phyloP scores from a whole-genome alignment of 345 rosid genomes.

The Ceriops zippeliana region DNA sequence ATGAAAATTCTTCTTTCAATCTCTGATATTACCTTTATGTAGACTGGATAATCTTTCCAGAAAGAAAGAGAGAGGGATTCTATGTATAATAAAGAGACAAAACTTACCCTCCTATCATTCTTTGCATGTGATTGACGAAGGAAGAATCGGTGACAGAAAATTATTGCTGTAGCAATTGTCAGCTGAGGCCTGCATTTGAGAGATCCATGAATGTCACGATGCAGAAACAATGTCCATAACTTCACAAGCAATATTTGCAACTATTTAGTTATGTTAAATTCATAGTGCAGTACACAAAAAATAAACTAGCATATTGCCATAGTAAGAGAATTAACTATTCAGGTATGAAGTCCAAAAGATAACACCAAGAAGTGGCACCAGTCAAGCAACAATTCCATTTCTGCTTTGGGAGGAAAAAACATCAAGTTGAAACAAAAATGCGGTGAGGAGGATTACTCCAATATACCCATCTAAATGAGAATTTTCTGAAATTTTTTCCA shows the following conservation, averaged over 20 bases:
- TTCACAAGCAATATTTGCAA: neutral
- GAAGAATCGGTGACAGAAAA: slow-evolving; percentile 95
- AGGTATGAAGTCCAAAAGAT: neutral
- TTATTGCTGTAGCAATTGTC: slow-evolving; percentile 96
- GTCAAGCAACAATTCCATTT: neutral
- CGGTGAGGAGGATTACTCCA: neutral
- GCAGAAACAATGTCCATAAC: neutral
- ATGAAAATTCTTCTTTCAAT: too few species aligned
- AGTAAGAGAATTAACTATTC: too few species aligned
- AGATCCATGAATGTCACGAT: slow-evolving; percentile 5
- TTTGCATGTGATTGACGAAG: slow-evolving; percentile 87
- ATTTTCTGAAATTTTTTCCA: neutral
- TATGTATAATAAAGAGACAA: neutral
- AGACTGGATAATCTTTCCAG: neutral
- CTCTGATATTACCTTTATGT: too few species aligned
- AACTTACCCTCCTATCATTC: slow-evolving; percentile 82
- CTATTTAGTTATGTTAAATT: neutral
- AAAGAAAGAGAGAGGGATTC: neutral
- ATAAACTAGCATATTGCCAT: too few species aligned
- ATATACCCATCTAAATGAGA: neutral
- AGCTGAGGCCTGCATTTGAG: slow-evolving; percentile 83
- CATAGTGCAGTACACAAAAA: neutral
- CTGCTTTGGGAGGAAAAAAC: too few species aligned
- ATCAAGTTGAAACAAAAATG: neutral
- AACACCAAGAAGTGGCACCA: neutral